phyloP scores from a whole-genome alignment of 495 filamentous ascomycete genomes.

The Podospora anserina region DNA sequence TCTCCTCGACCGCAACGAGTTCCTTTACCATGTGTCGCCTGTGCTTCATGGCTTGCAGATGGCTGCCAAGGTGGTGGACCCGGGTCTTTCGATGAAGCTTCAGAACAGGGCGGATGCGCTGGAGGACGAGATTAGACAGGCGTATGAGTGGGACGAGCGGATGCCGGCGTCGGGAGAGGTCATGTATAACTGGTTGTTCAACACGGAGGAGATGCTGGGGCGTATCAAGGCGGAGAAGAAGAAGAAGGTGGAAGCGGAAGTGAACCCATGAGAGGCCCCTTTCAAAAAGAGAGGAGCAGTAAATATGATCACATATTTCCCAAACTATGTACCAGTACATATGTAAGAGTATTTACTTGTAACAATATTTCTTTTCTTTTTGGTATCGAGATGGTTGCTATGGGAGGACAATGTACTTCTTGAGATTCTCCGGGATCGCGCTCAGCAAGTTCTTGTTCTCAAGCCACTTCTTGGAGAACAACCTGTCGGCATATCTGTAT shows the following conservation, averaged over 20 bases:
- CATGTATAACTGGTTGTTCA: constrained; percentile 29
- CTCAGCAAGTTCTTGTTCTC: constrained; percentile 74
- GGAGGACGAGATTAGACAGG: constrained; percentile 25
- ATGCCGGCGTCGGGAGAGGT: constrained; percentile 5
- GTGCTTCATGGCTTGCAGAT: constrained; percentile 41
- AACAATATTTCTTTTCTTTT: constrained; percentile 9
- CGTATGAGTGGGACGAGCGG: constrained; percentile 13
- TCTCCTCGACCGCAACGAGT: constrained; percentile 26
- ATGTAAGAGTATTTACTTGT: constrained; percentile 27
- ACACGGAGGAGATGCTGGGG: constrained; percentile 6
- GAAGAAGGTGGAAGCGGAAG: background rate
- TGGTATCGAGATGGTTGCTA: constrained; percentile 48
- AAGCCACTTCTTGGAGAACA: constrained; percentile 90
- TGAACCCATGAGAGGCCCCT: background rate
- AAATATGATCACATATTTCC: constrained; percentile 3
- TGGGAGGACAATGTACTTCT: constrained; percentile 89
- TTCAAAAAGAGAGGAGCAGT: constrained; percentile 15
- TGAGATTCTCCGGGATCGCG: constrained; percentile 79
- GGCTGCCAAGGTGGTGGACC: constrained; percentile 37
- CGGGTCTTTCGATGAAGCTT: constrained; percentile 34
- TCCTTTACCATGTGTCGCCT: constrained; percentile 29
- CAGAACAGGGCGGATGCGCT: constrained; percentile 29
- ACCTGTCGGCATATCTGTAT: constrained; percentile 88
- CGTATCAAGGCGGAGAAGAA: background rate
- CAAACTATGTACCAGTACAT: constrained; percentile 10